Conservation (phyloP, 2,329 filamentous ascomycete species). For the Trichoderma polysporum region DNA sequence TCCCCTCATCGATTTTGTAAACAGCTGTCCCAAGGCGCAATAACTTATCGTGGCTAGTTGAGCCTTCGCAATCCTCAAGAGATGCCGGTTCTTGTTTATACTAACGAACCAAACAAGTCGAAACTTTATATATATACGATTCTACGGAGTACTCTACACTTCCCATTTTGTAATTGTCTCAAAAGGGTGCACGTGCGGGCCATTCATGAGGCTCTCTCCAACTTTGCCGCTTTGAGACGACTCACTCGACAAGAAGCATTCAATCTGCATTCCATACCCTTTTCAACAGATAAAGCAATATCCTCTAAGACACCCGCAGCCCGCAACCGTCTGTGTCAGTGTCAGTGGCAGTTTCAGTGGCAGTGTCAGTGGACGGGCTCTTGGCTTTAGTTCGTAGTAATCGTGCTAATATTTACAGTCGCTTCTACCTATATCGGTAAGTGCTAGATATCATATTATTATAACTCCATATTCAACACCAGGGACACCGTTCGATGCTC, state of each 20-base stretch:
- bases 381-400: neutral
- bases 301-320: neutral
- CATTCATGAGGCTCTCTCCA: neutral
- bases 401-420: constrained; percentile 1
- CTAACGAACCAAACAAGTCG: neutral
- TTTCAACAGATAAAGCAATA: neutral
- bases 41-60: neutral
- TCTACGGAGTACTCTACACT: neutral
- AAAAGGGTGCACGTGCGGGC: neutral
- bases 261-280: neutral
- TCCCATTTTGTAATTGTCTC: neutral
- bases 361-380: neutral
- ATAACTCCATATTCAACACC: neutral
- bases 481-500: neutral
- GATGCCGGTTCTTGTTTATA: neutral
- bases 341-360: no score
- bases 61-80: neutral
- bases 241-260: neutral
- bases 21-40: neutral
- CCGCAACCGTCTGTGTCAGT: no score
- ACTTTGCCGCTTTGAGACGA: neutral
- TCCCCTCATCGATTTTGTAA: no score
- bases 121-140: neutral
- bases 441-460: constrained; percentile 2
- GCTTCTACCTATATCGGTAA: neutral